phyloP scores from a whole-genome alignment of 768 basidiomycete genomes.

The Lanmaoa rubissima region DNA sequence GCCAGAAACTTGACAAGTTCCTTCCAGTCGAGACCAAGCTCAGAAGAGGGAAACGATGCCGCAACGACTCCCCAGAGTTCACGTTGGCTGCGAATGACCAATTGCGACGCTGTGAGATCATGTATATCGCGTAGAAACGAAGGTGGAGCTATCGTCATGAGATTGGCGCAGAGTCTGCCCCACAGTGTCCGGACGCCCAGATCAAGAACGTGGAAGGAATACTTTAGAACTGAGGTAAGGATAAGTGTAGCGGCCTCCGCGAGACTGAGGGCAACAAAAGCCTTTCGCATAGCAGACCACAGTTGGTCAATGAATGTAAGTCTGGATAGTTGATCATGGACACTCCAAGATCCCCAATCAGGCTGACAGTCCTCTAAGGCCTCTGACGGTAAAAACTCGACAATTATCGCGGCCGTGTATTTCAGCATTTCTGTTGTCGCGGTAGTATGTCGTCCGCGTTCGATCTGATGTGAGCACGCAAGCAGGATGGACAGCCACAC shows the following conservation, averaged over 20 bases:
- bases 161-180: slow-evolving; percentile 47
- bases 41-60: slow-evolving; percentile 28
- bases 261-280: slow-evolving; percentile 43
- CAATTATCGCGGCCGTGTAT: slow-evolving; percentile 36
- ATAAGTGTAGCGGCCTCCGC: slow-evolving; percentile 45
- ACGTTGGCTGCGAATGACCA: slow-evolving; percentile 26
- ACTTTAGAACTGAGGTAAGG: slow-evolving; percentile 44
- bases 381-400: slow-evolving; percentile 33
- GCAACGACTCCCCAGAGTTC: slow-evolving; percentile 51
- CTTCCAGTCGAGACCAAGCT: slow-evolving; percentile 35
- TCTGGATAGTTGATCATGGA: slow-evolving; percentile 34
- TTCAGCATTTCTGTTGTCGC: slow-evolving; percentile 35
- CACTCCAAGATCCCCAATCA: slow-evolving; percentile 21
- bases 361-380: slow-evolving; percentile 4
- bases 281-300: slow-evolving; percentile 52
- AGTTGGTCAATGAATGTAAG: slow-evolving; percentile 44
- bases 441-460: slow-evolving; percentile 37
- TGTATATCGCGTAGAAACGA: slow-evolving; percentile 38
- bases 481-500: slow-evolving; percentile 61
- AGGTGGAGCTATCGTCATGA: slow-evolving; percentile 44
- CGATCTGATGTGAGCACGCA: slow-evolving; percentile 43
- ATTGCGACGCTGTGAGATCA: slow-evolving; percentile 25
- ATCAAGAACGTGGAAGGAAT: slow-evolving; percentile 41
- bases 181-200: slow-evolving; percentile 41
- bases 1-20: slow-evolving; percentile 44